Base-by-base conservation (phyloP, 306 rosid genomes). In the Lithocarpus polystachyus region DNA sequence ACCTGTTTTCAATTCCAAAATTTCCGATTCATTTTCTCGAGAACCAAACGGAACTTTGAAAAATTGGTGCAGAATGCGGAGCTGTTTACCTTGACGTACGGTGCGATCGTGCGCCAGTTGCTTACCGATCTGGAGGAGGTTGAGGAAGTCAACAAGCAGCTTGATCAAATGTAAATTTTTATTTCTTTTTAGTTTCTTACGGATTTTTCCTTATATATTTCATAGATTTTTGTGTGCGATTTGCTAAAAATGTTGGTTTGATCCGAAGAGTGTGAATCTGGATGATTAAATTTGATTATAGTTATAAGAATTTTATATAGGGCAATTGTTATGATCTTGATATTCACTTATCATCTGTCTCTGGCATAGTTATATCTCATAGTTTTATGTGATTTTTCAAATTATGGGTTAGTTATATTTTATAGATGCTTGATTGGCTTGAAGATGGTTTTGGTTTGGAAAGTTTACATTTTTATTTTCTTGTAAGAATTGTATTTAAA, bases 101-200 rank as follows among this genome's bases (percentile, higher is more conserved):
- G 99, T n/a, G 98, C 99, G n/a, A 90, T 92, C 56, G 98, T 95
- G 80, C 98, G 98, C 57, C 99, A 95, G 77, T 87, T 95, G 91
- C 99, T 95, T 61, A 93, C 99, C 5, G 99, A 95, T 88, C 92
- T 95, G 74, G 99, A 93, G 85, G 99, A 95, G 86, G 98, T 91
- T 26, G 98, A 95, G 74, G 99, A 95, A 89, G 99, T 95, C 35
- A 95, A 95, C 94, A 95, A 91, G 81, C 97, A 95, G 88, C 97
- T 95, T 68, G 97, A 95, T 79, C 99, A 92, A 84, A 95, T 95
- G 99, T 95, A 88, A 22, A 48, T 48, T 2, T 11, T 74, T 77
- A 19, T 52, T 53, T 60, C 72, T 62, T 55, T 67, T 40, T 20
- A 29, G 20, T 29, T 54, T 19, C 45, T 40, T 8, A 40, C 3